Evolutionary conservation across 768 basidiomycete genomes (phyloP), one percentile per base, ranked within the genome.

Genomic region (Trametes sanguinea): DNA sequence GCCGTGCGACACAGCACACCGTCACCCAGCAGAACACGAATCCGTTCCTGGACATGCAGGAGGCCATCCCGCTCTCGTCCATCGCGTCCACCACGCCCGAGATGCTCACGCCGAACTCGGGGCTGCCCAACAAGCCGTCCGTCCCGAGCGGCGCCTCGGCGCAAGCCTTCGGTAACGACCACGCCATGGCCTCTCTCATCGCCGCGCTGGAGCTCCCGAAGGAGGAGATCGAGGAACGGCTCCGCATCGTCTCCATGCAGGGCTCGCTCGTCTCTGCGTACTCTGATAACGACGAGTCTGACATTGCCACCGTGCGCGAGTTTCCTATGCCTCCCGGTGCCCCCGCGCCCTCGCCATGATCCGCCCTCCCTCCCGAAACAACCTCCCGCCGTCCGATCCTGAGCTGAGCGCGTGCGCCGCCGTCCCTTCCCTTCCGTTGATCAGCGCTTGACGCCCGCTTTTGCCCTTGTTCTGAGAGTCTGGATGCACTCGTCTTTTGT

Each of bases 131-230:
- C 1, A 70, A 72, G 6, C 65, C 68, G 6, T 80, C 80, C 2
- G 63, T 72, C 27, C 70, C 78, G 0, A 80, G 81, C 14, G 71
- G 71, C n/a, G 71, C 76, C 11, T 80, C 65, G 40, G 66, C 48
- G 14, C 17, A 53, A 8, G 54, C 65, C 30, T 67, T 68, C 48
- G 64, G 76, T 63, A 83, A 78, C 51, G 79, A 84, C 54, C 81
- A 78, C 47, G 86, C 87, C 14, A 73, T 90, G 65, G 79, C 78
- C 69, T 86, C 85, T n/a, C 77, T 90, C 54, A 81, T 89, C 60
- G 87, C 85, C 22, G 88, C 85, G n/a, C 79, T 90, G 45, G 81
- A 86, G 39, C 74, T 80, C 2, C 70, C 80, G 1, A 76, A 78
- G 47, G 77, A 79, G 39, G 79, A 81, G 57, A 76, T 78, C 2